Evolutionary conservation across 805 yeast species (phyloP).

Genomic region (Lipomyces kockii): DNA sequence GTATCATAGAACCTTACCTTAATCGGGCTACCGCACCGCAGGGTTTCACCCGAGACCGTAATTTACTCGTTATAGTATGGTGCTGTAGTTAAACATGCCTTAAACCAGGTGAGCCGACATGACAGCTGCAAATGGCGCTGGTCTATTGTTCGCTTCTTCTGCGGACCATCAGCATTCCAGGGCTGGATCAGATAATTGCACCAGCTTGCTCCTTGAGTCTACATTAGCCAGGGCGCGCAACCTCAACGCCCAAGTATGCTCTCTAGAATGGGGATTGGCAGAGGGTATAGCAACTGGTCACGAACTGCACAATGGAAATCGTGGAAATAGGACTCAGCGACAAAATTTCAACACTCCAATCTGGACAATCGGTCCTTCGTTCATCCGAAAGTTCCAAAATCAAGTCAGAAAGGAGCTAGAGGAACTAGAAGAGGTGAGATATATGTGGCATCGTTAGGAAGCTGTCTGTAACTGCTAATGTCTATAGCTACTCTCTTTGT

Average conservation of each 20-base stretch:
- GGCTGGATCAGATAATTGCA: not conserved
- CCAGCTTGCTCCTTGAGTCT: not conserved
- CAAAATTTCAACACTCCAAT: constrained; percentile 3
- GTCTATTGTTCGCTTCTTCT: not conserved
- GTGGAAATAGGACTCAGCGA: not conserved
- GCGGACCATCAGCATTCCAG: not conserved
- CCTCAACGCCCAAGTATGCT: not conserved
- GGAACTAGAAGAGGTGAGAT: constrained; percentile 13
- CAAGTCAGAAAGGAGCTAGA: constrained; percentile 17
- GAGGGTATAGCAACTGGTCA: not conserved
- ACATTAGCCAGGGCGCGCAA: not conserved
- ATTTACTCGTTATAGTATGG: too few species aligned
- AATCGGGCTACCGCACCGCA: too few species aligned
- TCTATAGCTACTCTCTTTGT: not conserved
- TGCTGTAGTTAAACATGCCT: too few species aligned
- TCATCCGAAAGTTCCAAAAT: constrained; percentile 12
- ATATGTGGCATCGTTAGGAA: not conserved
- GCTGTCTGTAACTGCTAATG: not conserved
- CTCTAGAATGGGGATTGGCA: not conserved
- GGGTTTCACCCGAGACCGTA: too few species aligned
- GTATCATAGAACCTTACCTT: too few species aligned
- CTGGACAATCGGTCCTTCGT: constrained; percentile 15
- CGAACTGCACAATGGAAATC: not conserved
- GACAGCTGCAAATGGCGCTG: not conserved
- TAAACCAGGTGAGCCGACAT: too few species aligned